Conservation (phyloP, 2,329 filamentous ascomycete genomes). For the Verticillium nubilum region DNA sequence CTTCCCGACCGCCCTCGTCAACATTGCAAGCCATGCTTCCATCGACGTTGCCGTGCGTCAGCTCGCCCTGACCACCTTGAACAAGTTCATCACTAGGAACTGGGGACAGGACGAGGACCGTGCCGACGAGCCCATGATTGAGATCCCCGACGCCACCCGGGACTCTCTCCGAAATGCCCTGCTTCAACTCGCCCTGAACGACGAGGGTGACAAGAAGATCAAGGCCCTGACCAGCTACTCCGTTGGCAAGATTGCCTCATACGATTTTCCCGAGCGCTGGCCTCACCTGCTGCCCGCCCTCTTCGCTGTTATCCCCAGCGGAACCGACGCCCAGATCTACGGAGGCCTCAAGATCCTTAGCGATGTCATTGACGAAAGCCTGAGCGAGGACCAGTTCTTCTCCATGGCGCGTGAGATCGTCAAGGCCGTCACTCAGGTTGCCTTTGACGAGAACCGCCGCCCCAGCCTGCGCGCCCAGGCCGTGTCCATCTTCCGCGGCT, state of each 20-base stretch:
- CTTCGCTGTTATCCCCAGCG: slow-evolving; percentile 69
- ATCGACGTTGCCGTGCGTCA: slow-evolving; percentile 74
- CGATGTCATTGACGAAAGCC: slow-evolving; percentile 87
- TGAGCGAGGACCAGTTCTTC: slow-evolving; percentile 95
- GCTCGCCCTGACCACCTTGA: slow-evolving; percentile 72
- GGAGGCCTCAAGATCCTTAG: slow-evolving; percentile 82
- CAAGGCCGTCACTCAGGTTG: slow-evolving; percentile 75
- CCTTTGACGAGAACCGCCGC: slow-evolving; percentile 69
- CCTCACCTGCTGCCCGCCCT: slow-evolving; percentile 79
- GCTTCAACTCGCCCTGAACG: slow-evolving; percentile 70
- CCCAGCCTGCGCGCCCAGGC: slow-evolving; percentile 75
- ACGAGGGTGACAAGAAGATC: slow-evolving; percentile 75
- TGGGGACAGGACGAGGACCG: slow-evolving; percentile 78
- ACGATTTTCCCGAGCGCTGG: slow-evolving; percentile 94
- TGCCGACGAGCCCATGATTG: slow-evolving; percentile 53
- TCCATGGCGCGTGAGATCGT: slow-evolving; percentile 80
- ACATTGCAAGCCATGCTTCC: slow-evolving; percentile 72
- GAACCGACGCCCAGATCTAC: slow-evolving; percentile 75
- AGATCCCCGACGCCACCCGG: slow-evolving; percentile 70
- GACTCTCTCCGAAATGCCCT: slow-evolving; percentile 66
- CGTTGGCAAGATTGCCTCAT: slow-evolving; percentile 88
- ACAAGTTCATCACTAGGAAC: slow-evolving; percentile 76
- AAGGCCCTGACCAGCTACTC: slow-evolving; percentile 82
- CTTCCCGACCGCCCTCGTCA: slow-evolving; percentile 74
- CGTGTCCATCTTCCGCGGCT: slow-evolving; percentile 83